phyloP scores from a whole-genome alignment of 768 basidiomycete genomes.

The Lyophyllum semitale region DNA sequence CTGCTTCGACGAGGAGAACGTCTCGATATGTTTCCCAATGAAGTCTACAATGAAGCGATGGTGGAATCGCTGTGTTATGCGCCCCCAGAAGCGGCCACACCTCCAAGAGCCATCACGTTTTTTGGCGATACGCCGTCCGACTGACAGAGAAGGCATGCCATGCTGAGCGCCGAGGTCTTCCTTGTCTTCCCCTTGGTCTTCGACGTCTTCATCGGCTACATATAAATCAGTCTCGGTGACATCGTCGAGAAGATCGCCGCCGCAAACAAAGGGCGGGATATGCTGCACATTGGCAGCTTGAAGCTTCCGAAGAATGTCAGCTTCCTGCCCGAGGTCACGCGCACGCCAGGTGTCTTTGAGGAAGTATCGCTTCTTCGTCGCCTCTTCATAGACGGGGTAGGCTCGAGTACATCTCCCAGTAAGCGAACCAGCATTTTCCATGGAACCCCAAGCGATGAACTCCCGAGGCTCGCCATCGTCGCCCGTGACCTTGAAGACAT shows the following conservation, averaged over 20 bases:
- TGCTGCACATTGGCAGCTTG: conserved; percentile 11
- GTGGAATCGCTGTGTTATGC: conserved; percentile 14
- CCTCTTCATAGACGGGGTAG: conserved; percentile 14
- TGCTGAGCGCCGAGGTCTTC: not conserved
- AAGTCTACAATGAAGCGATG: conserved; percentile 21
- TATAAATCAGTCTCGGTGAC: conserved; percentile 14
- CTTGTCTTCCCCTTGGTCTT: not conserved
- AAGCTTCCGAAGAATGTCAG: conserved; percentile 17
- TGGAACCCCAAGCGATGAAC: too few relatives aligned
- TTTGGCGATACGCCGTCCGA: too few relatives aligned
- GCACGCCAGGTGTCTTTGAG: conserved; percentile 30
- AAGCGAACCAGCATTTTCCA: too few relatives aligned
- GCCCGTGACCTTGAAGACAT: conserved; percentile 10
- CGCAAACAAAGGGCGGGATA: conserved; percentile 26
- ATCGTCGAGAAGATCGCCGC: conserved; percentile 26
- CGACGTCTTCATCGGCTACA: not conserved
- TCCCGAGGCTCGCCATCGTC: too few relatives aligned
- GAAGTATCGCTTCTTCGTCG: conserved; percentile 13
- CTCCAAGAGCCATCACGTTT: conserved; percentile 12
- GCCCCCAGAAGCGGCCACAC: not conserved
- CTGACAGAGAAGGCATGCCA: too few relatives aligned
- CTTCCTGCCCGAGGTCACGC: conserved; percentile 15
- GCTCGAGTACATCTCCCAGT: too few relatives aligned
- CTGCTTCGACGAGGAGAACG: conserved; percentile 12
- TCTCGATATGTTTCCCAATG: too few relatives aligned